Percentiles rank a stretch among this genome's conserved stretches.
These are phyloP conservation scores for Knoxia roxburghii DNA, from an alignment of 257 asterid species.

Conservation along the genomic window DNA sequence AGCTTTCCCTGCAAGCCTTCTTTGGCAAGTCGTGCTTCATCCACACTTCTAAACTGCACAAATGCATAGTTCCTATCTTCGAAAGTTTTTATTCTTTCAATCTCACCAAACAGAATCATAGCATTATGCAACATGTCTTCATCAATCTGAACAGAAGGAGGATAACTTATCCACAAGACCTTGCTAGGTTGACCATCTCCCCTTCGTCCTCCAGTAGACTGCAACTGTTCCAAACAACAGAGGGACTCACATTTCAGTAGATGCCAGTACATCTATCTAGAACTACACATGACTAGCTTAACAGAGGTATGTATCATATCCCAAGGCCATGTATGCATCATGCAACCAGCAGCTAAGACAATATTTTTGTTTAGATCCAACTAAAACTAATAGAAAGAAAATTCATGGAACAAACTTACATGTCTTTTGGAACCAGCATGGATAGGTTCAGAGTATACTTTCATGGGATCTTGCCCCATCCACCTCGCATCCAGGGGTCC, in stretches of 20 bases:
- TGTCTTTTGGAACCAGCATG: constrained; percentile 62
- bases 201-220: constrained; percentile 38
- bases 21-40: constrained; percentile 93
- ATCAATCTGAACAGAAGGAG: constrained; percentile 70
- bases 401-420: constrained; percentile 35
- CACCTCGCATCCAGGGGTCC: constrained; percentile 48
- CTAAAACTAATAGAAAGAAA: not conserved
- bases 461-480: constrained; percentile 52
- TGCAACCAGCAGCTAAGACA: not conserved
- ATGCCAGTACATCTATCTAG: constrained; percentile 8
- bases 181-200: constrained; percentile 59
- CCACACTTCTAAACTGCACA: constrained; percentile 92
- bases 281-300: constrained; percentile 1
- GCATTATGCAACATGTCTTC: constrained; percentile 97
- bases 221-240: constrained; percentile 50
- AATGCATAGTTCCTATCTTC: constrained; percentile 65
- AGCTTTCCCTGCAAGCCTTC: constrained; percentile 94
- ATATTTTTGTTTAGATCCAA: not conserved
- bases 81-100: constrained; percentile 74
- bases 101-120: constrained; percentile 91
- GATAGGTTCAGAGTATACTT: constrained; percentile 42
- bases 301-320: not conserved
- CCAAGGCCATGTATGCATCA: not conserved
- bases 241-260: not conserved
- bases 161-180: constrained; percentile 71